Base-by-base conservation (phyloP, 208 protist species). In the Trypanosoma cruzi region DNA sequence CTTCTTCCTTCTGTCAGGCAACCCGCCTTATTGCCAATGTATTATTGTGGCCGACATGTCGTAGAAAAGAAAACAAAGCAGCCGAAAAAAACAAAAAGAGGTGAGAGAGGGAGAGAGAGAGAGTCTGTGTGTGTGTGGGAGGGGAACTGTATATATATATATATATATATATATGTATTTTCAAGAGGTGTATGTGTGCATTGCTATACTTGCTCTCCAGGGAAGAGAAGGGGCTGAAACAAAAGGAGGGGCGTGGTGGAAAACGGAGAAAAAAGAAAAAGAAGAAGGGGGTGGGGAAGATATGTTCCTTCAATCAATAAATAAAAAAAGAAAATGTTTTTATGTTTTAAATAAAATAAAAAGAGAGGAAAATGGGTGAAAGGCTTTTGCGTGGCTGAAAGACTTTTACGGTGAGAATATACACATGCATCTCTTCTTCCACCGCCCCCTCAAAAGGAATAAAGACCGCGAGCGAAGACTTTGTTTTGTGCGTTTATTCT, bases 101-200 rank as follows among this genome's bases (percentile, higher is more conserved):
- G 18, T 4, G 4, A 54, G 28, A 61, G 44, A 69, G n/a, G n/a
- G 22, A 53, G 32, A 61, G 46, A 69, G 58, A 69, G 31, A 29
- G 31, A 69, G 28, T 31, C 4, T 28, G 29, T 13, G 37, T 36
- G 44, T 32, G 44, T 26, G 7, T 32, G 26, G 7, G 44, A 52
- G 24, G 29, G 44, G 42, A 52, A n/a, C n/a, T 46, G 5, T 14
- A 22, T 22, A 50, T 50, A 50, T 50, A 50, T n/a, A 22, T 50
- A 50, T 50, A 50, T 50, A n/a, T 50, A 22, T 50, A 50, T 50
- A 22, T 22, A 24, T 50, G 18, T 50, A 24, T 24, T 4, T 50
- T 5, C 5, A 44, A 44, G 5, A 44, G 13, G 20, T 14, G 46
- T 24, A n/a, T 28, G 24, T n/a, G 18, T 52, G 22, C 8, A 8